Conservation (phyloP, 1,284 basidiomycete species). For the Agroathelia rolfsii region DNA sequence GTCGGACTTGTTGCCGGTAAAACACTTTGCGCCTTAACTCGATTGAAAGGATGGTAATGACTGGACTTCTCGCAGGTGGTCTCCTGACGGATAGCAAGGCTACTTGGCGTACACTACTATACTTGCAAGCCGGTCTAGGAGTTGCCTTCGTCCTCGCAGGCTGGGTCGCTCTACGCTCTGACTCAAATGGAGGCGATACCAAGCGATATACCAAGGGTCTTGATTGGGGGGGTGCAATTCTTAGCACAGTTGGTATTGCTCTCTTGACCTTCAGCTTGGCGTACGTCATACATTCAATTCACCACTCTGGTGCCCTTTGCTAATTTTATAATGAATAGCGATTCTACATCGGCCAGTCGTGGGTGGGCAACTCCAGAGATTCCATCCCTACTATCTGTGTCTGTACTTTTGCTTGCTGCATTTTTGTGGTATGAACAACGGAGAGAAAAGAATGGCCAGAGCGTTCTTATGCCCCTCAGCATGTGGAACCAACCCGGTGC, state of each 20-base stretch:
- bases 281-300: slow-evolving; percentile 10
- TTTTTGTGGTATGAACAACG: slow-evolving; percentile 17
- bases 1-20: slow-evolving; percentile 16
- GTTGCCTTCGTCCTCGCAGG: slow-evolving; percentile 13
- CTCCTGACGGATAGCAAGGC: slow-evolving; percentile 14
- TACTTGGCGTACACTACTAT: slow-evolving; percentile 18
- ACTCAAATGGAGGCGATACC: slow-evolving; percentile 11
- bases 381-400: slow-evolving; percentile 15
- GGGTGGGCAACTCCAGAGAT: slow-evolving; percentile 19
- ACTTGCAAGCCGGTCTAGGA: slow-evolving; percentile 16
- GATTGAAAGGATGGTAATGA: too few species aligned
- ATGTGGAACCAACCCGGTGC: slow-evolving; percentile 18
- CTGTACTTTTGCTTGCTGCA: slow-evolving; percentile 13
- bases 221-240: slow-evolving; percentile 17
- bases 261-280: slow-evolving; percentile 16
- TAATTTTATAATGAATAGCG: slow-evolving; percentile 6
- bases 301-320: background rate
- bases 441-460: slow-evolving; percentile 14
- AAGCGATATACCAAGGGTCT: slow-evolving; percentile 16
- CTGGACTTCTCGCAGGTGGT: slow-evolving; percentile 13
- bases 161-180: slow-evolving; percentile 13
- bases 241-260: slow-evolving; percentile 15
- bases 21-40: too few species aligned
- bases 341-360: slow-evolving; percentile 14
- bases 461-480: slow-evolving; percentile 17